Conservation (phyloP, 495 filamentous ascomycete genomes). For the Penicillium salamii region DNA sequence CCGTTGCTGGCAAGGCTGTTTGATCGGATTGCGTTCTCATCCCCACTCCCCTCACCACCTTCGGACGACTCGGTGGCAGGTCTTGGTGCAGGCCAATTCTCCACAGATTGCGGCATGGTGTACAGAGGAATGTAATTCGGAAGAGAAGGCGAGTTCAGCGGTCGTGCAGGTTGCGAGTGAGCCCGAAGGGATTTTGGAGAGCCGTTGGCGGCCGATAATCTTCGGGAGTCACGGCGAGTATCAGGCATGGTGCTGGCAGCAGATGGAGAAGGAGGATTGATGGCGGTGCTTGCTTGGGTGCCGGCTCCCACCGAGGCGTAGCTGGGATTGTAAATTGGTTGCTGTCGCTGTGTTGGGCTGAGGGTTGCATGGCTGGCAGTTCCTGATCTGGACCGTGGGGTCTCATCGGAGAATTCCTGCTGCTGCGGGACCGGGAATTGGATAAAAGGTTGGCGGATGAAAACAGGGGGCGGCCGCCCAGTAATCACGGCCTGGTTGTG, state of each 20-base stretch:
- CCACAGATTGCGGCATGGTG: conserved; percentile 30
- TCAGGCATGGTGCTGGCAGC: conserved; percentile 51
- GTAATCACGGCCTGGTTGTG: conserved; percentile 57
- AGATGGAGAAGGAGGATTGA: conserved; percentile 64
- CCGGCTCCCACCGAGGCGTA: conserved; percentile 44
- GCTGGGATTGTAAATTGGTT: conserved; percentile 46
- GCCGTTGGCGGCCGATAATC: conserved; percentile 53
- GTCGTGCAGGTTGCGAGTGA: conserved; percentile 64
- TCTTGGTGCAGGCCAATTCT: conserved; percentile 32
- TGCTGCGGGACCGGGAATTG: conserved; percentile 44
- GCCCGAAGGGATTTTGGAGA: conserved; percentile 55
- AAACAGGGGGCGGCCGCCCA: conserved; percentile 44
- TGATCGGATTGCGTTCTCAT: conserved; percentile 42
- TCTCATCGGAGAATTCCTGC: conserved; percentile 39
- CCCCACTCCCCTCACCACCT: conserved; percentile 36
- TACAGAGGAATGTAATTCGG: conserved; percentile 38
- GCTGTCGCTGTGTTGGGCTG: conserved; percentile 43
- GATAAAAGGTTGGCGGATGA: conserved; percentile 47
- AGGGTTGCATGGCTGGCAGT: conserved; percentile 49
- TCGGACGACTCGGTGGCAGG: conserved; percentile 34
- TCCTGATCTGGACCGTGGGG: conserved; percentile 39
- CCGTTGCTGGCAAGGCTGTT: conserved; percentile 36
- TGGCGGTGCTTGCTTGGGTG: conserved; percentile 46
- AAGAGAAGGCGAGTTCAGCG: conserved; percentile 43
- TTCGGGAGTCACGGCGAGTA: conserved; percentile 54